A percentile compares a stretch with the other conserved stretches of the same genome.
phyloP scores from a whole-genome alignment of 805 yeast species.

The Scheffersomyces stipitis region DNA sequence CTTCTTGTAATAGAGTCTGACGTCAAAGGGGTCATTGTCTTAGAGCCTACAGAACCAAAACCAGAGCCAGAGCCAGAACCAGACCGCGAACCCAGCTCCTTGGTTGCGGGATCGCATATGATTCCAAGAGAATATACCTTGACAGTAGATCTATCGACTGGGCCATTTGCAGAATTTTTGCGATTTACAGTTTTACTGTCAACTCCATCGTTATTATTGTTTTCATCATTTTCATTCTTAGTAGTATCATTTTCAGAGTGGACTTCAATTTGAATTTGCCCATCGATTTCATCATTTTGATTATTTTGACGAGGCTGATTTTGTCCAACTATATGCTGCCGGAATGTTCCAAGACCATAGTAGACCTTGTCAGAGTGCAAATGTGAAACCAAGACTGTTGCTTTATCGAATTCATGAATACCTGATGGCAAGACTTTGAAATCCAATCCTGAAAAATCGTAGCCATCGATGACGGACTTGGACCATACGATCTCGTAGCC shows the following conservation, averaged over 20 bases:
- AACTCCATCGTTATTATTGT: conserved; percentile 3
- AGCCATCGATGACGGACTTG: conserved; percentile 12
- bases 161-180: background rate
- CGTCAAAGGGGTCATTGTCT: conserved; percentile 8
- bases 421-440: conserved; percentile 42
- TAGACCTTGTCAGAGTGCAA: conserved; percentile 17
- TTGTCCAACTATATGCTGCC: conserved; percentile 19
- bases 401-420: conserved; percentile 32
- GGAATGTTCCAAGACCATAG: conserved; percentile 37
- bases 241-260: no score
- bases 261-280: conserved; percentile 10
- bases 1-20: conserved; percentile 5
- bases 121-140: conserved; percentile 67
- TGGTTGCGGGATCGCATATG: conserved; percentile 44
- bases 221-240: conserved; percentile 5
- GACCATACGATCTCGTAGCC: conserved; percentile 43
- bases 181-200: background rate
- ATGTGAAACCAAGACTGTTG: conserved; percentile 34
- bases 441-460: conserved; percentile 34
- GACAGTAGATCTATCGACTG: conserved; percentile 28
- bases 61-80: no score
- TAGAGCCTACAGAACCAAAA: conserved; percentile 10
- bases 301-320: no score
- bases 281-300: no score
- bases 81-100: background rate